Base-by-base conservation (phyloP, 306 rosid genomes). In the Lotus japonicus region DNA sequence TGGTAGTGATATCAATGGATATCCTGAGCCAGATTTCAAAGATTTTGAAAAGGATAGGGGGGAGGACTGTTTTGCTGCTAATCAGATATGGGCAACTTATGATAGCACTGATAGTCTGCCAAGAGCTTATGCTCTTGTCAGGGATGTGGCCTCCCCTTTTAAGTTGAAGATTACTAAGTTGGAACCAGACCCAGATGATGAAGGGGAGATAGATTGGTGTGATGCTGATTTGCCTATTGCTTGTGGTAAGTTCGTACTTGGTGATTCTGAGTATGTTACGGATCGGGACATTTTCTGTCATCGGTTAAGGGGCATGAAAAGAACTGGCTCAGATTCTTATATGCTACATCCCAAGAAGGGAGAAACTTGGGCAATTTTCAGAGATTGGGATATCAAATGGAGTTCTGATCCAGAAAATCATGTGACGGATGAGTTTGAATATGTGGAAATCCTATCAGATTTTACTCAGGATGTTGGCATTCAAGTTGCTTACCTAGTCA, bases 311-410 rank as follows among this genome's bases (percentile, higher is more conserved):
- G 76, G 70, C 68, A 68, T 62, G 28, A 85, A 80, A 76, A 80
- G 74, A 38, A 72, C 62, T 5, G 46, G 68, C 18, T 78, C 71
- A 64, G 31, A 21, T 64, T 42, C 77, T 51, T 87, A 62, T 52
- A 17, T 85, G 45, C 71, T 88, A 58, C 78, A 73, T 81, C 97
- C 99, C 17, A 65, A 76, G 48, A 82, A 79, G 80, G 99, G 97
- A 39, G 97, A 94, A 81, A 94, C 92, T 12, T 94, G 99, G 99
- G 99, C 96, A 41, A 60, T 90, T 52, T 94, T 75, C 81, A 89
- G 77, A 77, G 64, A 90, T 53, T 90, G 99, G 99, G 91, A 90
- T 80, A 75, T 82, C 31, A 70, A 80, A 38, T 90, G 99, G 96
- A 78, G 86, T 76, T 85, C 81, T 35, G 74, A 88, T 42, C 92